These are phyloP conservation scores for Rhododendron simsii DNA, from an alignment of 148 eudicot species.

Conservation along the genomic window DNA sequence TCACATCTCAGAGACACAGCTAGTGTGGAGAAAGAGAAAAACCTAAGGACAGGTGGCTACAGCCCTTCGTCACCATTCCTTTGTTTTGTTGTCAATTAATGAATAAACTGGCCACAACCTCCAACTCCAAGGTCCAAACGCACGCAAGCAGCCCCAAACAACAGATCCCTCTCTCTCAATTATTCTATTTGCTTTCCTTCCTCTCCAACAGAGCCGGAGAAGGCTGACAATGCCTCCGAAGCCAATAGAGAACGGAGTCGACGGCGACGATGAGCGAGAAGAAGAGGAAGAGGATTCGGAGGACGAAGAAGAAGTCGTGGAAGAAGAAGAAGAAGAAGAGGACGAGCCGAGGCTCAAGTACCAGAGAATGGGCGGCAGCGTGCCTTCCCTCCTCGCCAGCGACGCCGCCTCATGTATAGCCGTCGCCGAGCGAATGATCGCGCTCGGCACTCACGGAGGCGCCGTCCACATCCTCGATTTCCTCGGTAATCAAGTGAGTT, in stretches of 20 bases:
- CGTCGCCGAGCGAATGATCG: slow-evolving; percentile 90
- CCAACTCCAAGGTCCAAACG: neutral
- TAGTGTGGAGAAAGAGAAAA: neutral
- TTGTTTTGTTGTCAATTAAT: slow-evolving; percentile 13
- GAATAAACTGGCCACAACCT: neutral
- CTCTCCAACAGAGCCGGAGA: slow-evolving; percentile 3
- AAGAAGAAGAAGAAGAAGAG: slow-evolving; percentile 42
- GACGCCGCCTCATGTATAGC: slow-evolving; percentile 80
- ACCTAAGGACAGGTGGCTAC: neutral
- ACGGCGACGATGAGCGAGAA: slow-evolving; percentile 77
- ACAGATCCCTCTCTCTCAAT: neutral
- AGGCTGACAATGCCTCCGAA: slow-evolving; percentile 48
- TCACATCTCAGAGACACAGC: no score
- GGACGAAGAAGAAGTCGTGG: slow-evolving; percentile 29
- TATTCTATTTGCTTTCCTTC: neutral
- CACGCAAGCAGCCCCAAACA: neutral
- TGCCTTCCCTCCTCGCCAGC: slow-evolving; percentile 49
- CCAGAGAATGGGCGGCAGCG: slow-evolving; percentile 95
- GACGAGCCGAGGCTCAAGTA: slow-evolving; percentile 95
- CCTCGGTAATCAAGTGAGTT: slow-evolving; percentile 74
- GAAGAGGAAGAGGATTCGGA: slow-evolving; percentile 38
- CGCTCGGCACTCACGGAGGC: slow-evolving; percentile 87
- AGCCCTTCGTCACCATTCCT: neutral
- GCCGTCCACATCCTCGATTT: slow-evolving; percentile 80
- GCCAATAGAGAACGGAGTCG: slow-evolving; percentile 66